phyloP scores from a whole-genome alignment of 2,329 filamentous ascomycete species.

The Apiospora pterosperma region DNA sequence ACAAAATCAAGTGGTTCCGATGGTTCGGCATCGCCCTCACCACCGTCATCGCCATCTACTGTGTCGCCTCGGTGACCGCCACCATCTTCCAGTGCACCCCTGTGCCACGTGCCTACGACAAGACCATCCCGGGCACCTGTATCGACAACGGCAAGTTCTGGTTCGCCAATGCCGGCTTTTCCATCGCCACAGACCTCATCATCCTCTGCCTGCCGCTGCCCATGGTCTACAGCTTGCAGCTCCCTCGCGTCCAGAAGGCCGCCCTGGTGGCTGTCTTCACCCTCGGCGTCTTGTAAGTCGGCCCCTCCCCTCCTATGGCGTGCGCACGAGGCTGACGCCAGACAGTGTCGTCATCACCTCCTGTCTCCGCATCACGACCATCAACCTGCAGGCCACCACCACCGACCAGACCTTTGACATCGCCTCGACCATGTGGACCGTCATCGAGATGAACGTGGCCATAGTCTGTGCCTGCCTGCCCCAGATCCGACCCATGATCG shows the following conservation, averaged over 20 bases:
- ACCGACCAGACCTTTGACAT: constrained; percentile 28
- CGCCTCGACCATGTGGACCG: constrained; percentile 31
- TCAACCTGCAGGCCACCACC: constrained; percentile 28
- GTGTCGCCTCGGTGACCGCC: constrained; percentile 20
- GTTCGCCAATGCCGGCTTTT: constrained; percentile 39
- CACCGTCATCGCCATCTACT: constrained; percentile 20
- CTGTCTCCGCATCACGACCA: constrained; percentile 36
- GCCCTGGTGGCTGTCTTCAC: constrained; percentile 37
- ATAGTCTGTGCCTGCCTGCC: constrained; percentile 34
- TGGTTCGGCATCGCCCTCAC: constrained; percentile 22
- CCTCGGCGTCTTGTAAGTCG: constrained; percentile 36
- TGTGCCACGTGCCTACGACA: constrained; percentile 25
- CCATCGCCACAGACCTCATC: constrained; percentile 37
- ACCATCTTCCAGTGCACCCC: constrained; percentile 31
- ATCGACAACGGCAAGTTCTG: constrained; percentile 36
- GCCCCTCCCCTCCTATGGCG: not conserved
- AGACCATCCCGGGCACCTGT: constrained; percentile 23
- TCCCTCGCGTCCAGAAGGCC: constrained; percentile 33
- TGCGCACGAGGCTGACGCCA: not conserved
- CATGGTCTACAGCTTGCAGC: constrained; percentile 33
- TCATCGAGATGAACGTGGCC: constrained; percentile 35
- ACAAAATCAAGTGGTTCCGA: constrained; percentile 24
- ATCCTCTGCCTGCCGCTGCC: constrained; percentile 38
- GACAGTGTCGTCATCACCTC: constrained; percentile 26
- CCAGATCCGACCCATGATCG: constrained; percentile 25